Evolutionary conservation across 2,329 filamentous ascomycete genomes (phyloP), one percentile per base, ranked within the genome.

Genomic region (Alternaria ventricosa): DNA sequence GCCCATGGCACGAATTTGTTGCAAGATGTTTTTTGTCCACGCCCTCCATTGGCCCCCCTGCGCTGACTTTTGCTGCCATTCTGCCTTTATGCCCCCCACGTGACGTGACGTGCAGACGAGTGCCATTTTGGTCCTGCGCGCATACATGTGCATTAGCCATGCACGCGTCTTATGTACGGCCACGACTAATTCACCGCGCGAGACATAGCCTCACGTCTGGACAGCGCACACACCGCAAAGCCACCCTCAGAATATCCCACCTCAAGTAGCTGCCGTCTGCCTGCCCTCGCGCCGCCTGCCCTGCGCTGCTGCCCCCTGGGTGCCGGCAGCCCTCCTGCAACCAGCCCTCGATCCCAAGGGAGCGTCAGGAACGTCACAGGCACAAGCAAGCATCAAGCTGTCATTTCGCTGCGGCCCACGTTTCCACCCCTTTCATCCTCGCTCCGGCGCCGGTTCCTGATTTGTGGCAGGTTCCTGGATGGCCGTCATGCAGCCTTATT

Each of bases 381-480:
- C 63, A 60, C 58, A 55, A 54, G 61, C 67, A 65, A 64, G 60
- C 63, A 56, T 71, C 65, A 64, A 65, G 61, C 69, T 67, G 61
- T 67, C 66, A 69, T 66, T 59, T 63, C 66, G 54, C 68, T 55
- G 61, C 59, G 53, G 59, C 56, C 65, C 65, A 67, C 56, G 65
- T 65, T 67, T 60, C 57, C 62, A 56, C 54, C 67, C 68, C 67
- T 71, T 67, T 66, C 57, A 63, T 57, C 51, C 53, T 61, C 57
- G 67, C 67, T 62, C 61, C 68, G 66, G 55, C 64, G 60, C 70
- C 71, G 65, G 69, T 70, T 60, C 63, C 62, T 68, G 65, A 68
- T 69, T 68, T 65, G 69, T 69, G 63, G 56, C 66, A 71, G 68
- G 75, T 78, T 73, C 75, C 74, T 77, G 75, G 69, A 61, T 55